Conservation (phyloP, 148 eudicot species). For the Amaranthus hypochondriacus region DNA sequence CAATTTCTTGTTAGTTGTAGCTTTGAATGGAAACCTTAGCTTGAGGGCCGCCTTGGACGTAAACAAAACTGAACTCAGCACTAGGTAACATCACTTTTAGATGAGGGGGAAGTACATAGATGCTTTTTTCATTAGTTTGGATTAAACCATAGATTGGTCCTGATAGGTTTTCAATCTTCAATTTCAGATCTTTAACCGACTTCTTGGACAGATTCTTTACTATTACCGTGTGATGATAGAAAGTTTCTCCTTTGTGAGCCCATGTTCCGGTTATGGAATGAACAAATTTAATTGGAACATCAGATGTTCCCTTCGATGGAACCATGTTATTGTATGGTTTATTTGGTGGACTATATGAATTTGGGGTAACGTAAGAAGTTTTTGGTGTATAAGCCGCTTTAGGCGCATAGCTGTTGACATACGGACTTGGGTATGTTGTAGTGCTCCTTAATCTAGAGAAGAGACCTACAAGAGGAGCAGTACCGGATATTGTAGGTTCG, state of each 20-base stretch:
- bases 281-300: conserved; percentile 40
- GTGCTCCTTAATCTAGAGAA: conserved; percentile 50
- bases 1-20: conserved; percentile 32
- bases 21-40: conserved; percentile 55
- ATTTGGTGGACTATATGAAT: conserved; percentile 14
- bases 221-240: conserved; percentile 60
- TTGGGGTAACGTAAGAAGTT: conserved; percentile 2
- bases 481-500: conserved; percentile 66
- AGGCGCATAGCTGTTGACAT: no score
- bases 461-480: conserved; percentile 84
- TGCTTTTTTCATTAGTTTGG: conserved; percentile 39
- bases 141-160: conserved; percentile 67
- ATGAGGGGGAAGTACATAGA: conserved; percentile 45
- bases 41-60: conserved; percentile 85
- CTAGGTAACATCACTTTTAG: conserved; percentile 45
- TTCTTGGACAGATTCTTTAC: conserved; percentile 60
- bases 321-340: neutral
- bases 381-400: conserved; percentile 4
- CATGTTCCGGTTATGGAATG: conserved; percentile 67
- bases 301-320: conserved; percentile 35
- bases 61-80: conserved; percentile 55
- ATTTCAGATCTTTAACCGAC: conserved; percentile 49
- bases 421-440: conserved; percentile 24
- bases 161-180: conserved; percentile 52
- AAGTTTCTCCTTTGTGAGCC: conserved; percentile 39